phyloP scores from a whole-genome alignment of 2,329 filamentous ascomycete species.

The Alternaria sp. region DNA sequence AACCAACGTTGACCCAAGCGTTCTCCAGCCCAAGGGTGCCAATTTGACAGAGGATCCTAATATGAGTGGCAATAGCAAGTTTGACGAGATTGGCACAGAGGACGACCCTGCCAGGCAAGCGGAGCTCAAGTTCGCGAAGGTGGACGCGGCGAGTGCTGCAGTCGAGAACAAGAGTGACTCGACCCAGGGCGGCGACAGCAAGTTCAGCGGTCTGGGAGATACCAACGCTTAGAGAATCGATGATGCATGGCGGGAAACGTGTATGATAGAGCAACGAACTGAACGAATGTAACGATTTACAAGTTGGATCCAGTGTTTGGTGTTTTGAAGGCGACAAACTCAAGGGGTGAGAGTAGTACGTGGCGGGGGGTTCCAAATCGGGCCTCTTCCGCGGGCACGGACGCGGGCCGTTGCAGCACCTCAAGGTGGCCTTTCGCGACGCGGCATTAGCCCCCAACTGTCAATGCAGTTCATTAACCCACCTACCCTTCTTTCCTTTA shows the following conservation, averaged over 20 bases:
- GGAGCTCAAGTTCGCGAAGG: constrained; percentile 49
- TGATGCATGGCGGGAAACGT: constrained; percentile 3
- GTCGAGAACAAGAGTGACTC: constrained; percentile 29
- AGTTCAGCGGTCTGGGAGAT: constrained; percentile 34
- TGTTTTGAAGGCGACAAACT: background rate
- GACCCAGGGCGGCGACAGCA: constrained; percentile 29
- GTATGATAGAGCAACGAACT: constrained; percentile 2
- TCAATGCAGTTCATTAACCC: constrained; percentile 33
- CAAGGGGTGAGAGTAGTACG: constrained; percentile 1
- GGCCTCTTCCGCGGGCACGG: constrained; percentile 35
- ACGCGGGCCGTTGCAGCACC: constrained; percentile 36
- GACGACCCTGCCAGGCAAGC: constrained; percentile 65
- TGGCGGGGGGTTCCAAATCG: constrained; percentile 28
- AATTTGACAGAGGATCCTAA: constrained; percentile 59
- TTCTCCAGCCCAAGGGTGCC: constrained; percentile 60
- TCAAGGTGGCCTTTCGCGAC: constrained; percentile 50
- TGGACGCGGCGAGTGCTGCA: constrained; percentile 43
- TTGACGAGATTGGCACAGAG: constrained; percentile 60
- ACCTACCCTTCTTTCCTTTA: constrained; percentile 20
- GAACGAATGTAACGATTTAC: constrained; percentile 5
- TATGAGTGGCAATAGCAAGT: constrained; percentile 33
- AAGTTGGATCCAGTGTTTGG: background rate
- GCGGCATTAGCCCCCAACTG: constrained; percentile 14
- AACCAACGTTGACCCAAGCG: constrained; percentile 39
- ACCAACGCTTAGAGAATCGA: constrained; percentile 16